These are phyloP conservation scores for Phytophthora citrophthora DNA, from an alignment of 352 stramenopile species.

Conservation along the genomic window DNA sequence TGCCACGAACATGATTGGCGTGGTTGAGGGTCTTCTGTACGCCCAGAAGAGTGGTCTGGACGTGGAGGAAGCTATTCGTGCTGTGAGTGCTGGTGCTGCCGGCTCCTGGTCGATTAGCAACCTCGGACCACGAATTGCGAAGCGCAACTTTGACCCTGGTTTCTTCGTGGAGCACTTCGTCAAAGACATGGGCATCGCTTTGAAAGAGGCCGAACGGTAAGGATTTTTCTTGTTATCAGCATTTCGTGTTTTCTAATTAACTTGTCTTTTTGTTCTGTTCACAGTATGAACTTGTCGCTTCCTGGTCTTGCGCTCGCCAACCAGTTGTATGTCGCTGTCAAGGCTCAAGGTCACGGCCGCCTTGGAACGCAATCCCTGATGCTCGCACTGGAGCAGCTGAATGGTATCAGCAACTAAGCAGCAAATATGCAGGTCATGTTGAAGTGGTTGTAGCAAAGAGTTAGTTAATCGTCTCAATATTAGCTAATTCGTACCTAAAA, in stretches of 20 bases:
- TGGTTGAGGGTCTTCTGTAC: slow-evolving; percentile 90
- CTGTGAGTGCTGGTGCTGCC: slow-evolving; percentile 85
- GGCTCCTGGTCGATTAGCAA: slow-evolving; percentile 93
- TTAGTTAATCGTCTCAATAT: slow-evolving; percentile 29
- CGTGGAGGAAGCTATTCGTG: slow-evolving; percentile 85
- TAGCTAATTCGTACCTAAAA: slow-evolving; percentile 29
- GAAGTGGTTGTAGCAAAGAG: slow-evolving; percentile 17
- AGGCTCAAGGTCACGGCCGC: slow-evolving; percentile 83
- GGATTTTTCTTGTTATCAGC: neutral
- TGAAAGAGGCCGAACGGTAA: slow-evolving; percentile 82
- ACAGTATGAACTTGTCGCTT: slow-evolving; percentile 87
- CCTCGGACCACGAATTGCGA: slow-evolving; percentile 87
- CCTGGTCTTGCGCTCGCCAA: slow-evolving; percentile 87
- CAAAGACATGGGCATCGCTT: slow-evolving; percentile 92
- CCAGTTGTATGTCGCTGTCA: slow-evolving; percentile 87
- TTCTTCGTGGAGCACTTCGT: slow-evolving; percentile 93
- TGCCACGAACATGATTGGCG: slow-evolving; percentile 90
- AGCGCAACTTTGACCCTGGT: slow-evolving; percentile 89
- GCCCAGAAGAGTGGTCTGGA: slow-evolving; percentile 86
- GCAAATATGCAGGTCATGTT: slow-evolving; percentile 10
- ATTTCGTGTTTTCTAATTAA: neutral
- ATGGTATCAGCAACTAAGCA: slow-evolving; percentile 44
- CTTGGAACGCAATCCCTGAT: slow-evolving; percentile 90
- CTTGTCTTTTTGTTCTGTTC: slow-evolving; percentile 1
- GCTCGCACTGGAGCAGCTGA: slow-evolving; percentile 88